Evolutionary conservation across 805 yeast genomes (phyloP).

Genomic region (Teunomyces lycoperdinae): DNA sequence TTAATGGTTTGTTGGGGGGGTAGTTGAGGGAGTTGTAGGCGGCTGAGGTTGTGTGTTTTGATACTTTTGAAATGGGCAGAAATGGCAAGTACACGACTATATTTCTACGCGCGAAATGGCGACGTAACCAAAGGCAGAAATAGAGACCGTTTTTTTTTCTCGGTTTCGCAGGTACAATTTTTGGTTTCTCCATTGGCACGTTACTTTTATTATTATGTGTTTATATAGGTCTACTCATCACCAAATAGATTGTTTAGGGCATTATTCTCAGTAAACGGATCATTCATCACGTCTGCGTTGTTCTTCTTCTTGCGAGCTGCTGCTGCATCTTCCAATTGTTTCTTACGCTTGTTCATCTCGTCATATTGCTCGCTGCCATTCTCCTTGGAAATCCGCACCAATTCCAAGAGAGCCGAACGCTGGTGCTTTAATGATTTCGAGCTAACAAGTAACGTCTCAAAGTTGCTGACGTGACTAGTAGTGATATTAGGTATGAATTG

Average conservation of each 20-base stretch:
- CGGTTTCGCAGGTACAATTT: background rate
- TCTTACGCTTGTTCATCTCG: constrained; percentile 48
- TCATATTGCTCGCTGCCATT: constrained; percentile 33
- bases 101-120: background rate
- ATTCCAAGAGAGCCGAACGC: constrained; percentile 72
- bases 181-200: background rate
- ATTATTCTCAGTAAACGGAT: constrained; percentile 69
- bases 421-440: constrained; percentile 77
- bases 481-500: constrained; percentile 53
- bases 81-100: background rate
- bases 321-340: constrained; percentile 50
- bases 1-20: background rate
- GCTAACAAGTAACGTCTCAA: constrained; percentile 61
- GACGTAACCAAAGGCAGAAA: no score
- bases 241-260: constrained; percentile 61
- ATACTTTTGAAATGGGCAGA: background rate
- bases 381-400: constrained; percentile 62
- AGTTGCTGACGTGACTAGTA: constrained; percentile 54
- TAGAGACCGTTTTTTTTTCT: no score
- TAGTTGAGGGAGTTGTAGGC: background rate
- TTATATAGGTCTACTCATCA: constrained; percentile 25
- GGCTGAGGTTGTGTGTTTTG: background rate
- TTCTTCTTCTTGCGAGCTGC: constrained; percentile 48
- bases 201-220: background rate
- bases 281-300: constrained; percentile 57